Conservation (phyloP, 225 moss, liverwort and hornwort species). For the Anthoceros angustus region DNA sequence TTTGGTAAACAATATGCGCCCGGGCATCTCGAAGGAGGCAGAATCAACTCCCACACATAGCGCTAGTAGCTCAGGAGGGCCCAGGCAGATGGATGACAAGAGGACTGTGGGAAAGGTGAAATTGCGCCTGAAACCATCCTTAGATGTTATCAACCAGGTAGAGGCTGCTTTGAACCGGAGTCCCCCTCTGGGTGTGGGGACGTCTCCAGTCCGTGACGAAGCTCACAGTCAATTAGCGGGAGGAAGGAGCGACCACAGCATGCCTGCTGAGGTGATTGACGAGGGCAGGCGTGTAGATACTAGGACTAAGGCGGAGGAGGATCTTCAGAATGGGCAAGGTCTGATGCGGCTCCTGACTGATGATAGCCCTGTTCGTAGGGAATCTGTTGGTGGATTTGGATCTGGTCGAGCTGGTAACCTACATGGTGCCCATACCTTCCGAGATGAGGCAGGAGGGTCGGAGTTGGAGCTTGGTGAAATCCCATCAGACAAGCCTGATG, state of each 20-base stretch:
- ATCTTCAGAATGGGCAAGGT: neutral
- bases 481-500: too few species aligned
- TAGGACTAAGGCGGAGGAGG: neutral
- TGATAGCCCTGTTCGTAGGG: neutral
- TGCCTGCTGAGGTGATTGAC: neutral
- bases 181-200: neutral
- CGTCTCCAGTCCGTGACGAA: neutral
- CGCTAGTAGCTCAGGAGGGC: conserved; percentile 47
- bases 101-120: conserved; percentile 36
- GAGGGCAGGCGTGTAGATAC: neutral
- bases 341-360: neutral
- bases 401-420: neutral
- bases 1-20: neutral
- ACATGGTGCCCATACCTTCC: neutral
- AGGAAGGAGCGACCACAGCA: neutral
- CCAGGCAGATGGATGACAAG: conserved; percentile 28
- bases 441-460: neutral
- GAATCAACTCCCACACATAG: conserved; percentile 42
- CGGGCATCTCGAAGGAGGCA: conserved; percentile 38
- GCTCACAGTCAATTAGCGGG: neutral
- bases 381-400: neutral
- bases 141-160: conserved; percentile 21
- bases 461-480: neutral
- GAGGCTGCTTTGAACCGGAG: conserved; percentile 26
- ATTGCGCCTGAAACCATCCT: conserved; percentile 46